Evolutionary conservation across 495 filamentous ascomycete species (phyloP).

Genomic region (Hypoxylon fragiforme): DNA sequence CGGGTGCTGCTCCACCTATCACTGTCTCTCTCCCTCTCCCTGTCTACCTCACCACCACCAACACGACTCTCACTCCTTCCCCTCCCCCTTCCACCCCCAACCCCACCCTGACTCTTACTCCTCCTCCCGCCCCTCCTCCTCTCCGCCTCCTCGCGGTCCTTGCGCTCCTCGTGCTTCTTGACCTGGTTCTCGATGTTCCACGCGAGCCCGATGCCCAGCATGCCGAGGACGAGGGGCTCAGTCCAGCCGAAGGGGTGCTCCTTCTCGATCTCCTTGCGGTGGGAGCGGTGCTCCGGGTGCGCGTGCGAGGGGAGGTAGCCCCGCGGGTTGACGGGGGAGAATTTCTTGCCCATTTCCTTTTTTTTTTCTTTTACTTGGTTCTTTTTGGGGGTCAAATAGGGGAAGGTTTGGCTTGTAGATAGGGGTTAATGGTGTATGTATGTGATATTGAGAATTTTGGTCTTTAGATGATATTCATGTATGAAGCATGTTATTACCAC

Average conservation of each 20-base stretch:
- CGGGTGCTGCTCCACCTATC: slow-evolving; percentile 2
- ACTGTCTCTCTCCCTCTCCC: not conserved
- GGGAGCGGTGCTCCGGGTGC: slow-evolving; percentile 37
- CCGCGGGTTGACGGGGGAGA: slow-evolving; percentile 21
- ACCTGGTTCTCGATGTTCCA: slow-evolving; percentile 40
- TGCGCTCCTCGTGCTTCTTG: slow-evolving; percentile 30
- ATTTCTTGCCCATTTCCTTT: slow-evolving; percentile 27
- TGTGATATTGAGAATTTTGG: not conserved
- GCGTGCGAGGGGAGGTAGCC: slow-evolving; percentile 35
- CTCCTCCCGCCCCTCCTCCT: slow-evolving; percentile 1
- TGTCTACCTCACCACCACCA: slow-evolving; percentile 2
- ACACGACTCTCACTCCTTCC: slow-evolving; percentile 5
- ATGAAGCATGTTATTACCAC: not conserved
- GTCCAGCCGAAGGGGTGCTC: slow-evolving; percentile 28
- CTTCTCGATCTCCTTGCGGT: slow-evolving; percentile 36
- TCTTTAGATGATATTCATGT: not conserved
- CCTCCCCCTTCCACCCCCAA: slow-evolving; percentile 2
- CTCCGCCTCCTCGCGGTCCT: slow-evolving; percentile 19
- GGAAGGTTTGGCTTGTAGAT: not conserved
- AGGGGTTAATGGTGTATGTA: not conserved
- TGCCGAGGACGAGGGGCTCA: slow-evolving; percentile 27
- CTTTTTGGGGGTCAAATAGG: not conserved
- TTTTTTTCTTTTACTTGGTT: not conserved
- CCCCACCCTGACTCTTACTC: slow-evolving; percentile 1
- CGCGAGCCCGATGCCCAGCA: slow-evolving; percentile 32